These are phyloP conservation scores for Aristolochia fimbriata DNA, from an alignment of 164 flowering plant genomes.

Conservation along the genomic window DNA sequence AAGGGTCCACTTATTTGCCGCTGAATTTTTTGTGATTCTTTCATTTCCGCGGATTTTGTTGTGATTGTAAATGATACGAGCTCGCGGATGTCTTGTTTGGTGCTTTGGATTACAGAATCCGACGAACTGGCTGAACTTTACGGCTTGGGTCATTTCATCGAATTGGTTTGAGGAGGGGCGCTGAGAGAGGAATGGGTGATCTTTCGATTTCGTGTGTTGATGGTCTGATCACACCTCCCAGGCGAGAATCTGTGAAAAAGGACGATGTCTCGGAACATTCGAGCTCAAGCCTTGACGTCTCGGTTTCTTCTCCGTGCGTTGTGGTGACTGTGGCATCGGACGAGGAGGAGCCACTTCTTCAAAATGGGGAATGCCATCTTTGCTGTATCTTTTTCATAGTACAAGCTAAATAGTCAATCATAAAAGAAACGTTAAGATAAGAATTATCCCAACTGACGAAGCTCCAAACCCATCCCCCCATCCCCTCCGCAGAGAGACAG, in stretches of 20 bases:
- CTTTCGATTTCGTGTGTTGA: conserved; percentile 47
- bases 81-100: neutral
- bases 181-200: conserved; percentile 33
- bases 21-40: too few relatives aligned
- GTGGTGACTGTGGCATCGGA: conserved; percentile 17
- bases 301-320: conserved; percentile 10
- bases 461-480: too few relatives aligned
- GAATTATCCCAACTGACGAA: too few relatives aligned
- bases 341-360: conserved; percentile 45
- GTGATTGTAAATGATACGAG: too few relatives aligned
- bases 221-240: conserved; percentile 28
- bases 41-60: too few relatives aligned
- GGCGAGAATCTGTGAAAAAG: conserved; percentile 23
- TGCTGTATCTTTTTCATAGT: conserved; percentile 20
- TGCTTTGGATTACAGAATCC: neutral
- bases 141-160: too few relatives aligned
- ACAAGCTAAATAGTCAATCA: too few relatives aligned
- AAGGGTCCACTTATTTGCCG: too few relatives aligned
- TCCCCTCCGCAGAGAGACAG: too few relatives aligned
- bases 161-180: neutral
- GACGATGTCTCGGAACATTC: conserved; percentile 9
- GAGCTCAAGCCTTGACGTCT: conserved; percentile 20
- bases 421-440: too few relatives aligned
- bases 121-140: too few relatives aligned
- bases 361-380: conserved; percentile 52